phyloP scores from a whole-genome alignment of 805 yeast species.

The Clavispora phyllophila region DNA sequence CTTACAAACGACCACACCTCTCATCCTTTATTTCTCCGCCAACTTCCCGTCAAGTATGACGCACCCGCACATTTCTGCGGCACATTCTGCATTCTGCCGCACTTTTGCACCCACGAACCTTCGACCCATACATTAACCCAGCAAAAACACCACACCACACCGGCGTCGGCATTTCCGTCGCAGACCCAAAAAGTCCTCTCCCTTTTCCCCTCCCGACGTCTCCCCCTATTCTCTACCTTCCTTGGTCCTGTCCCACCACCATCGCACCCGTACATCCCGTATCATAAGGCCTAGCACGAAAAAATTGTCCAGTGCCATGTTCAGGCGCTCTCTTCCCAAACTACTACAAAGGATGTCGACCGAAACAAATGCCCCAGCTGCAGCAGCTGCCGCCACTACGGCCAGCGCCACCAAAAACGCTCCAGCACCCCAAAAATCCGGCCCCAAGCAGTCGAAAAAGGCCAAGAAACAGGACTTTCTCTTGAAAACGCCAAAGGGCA shows the following conservation, averaged over 20 bases:
- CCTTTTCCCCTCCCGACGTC: no score
- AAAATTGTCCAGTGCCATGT: constrained; percentile 9
- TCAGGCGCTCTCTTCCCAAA: constrained; percentile 13
- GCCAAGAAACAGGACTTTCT: constrained; percentile 53
- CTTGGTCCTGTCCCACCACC: not conserved
- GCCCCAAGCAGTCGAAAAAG: constrained; percentile 18
- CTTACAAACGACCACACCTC: no score
- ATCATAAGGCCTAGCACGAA: not conserved
- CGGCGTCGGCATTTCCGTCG: no score
- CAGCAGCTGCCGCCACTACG: constrained; percentile 4
- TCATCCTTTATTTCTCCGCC: no score
- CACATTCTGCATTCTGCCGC: no score
- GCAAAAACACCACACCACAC: no score
- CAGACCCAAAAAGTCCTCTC: no score
- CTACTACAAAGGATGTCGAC: constrained; percentile 19
- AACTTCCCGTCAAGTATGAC: no score
- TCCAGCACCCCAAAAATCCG: constrained; percentile 11
- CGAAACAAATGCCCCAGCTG: constrained; percentile 12
- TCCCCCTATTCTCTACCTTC: no score
- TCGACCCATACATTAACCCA: no score
- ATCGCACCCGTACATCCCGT: not conserved
- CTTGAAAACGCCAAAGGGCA: constrained; percentile 92
- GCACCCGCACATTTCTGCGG: no score
- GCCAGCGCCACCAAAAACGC: constrained; percentile 4
- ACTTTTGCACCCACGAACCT: no score